Evolutionary conservation across 768 basidiomycete species (phyloP).

Genomic region (Mycena metata): DNA sequence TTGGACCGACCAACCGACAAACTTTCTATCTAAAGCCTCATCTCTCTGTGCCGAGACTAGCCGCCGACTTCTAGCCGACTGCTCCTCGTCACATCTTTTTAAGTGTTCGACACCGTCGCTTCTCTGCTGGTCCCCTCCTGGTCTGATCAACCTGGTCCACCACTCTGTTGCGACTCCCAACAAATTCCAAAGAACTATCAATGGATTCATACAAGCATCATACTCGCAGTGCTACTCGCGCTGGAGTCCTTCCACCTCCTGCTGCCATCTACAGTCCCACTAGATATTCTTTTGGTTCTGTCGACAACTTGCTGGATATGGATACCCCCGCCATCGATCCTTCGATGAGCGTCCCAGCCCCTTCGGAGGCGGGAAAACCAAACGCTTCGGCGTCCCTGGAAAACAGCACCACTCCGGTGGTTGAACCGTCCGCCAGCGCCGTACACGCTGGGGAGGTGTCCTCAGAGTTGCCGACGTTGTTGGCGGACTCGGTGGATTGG

Average conservation of each 20-base stretch:
- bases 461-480: neutral
- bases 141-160: conserved; percentile 20
- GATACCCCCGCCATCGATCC: neutral
- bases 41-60: no score
- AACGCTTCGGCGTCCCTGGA: neutral
- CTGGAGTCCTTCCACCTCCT: conserved; percentile 2
- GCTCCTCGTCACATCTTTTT: no score
- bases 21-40: no score
- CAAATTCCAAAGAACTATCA: neutral
- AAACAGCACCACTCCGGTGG: neutral
- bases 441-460: neutral
- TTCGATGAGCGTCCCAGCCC: neutral
- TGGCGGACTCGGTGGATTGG: neutral
- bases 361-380: neutral
- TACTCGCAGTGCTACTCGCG: conserved; percentile 16
- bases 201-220: conserved; percentile 1
- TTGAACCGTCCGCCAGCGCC: no score
- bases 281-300: neutral
- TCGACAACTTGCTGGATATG: neutral
- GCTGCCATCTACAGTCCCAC: neutral
- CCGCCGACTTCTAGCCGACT: no score
- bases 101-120: no score
- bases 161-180: conserved; percentile 9
- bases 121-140: conserved; percentile 11
- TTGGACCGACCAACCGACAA: no score